These are phyloP conservation scores for Daldinia childiae DNA, from an alignment of 495 filamentous ascomycete species.

Conservation along the genomic window DNA sequence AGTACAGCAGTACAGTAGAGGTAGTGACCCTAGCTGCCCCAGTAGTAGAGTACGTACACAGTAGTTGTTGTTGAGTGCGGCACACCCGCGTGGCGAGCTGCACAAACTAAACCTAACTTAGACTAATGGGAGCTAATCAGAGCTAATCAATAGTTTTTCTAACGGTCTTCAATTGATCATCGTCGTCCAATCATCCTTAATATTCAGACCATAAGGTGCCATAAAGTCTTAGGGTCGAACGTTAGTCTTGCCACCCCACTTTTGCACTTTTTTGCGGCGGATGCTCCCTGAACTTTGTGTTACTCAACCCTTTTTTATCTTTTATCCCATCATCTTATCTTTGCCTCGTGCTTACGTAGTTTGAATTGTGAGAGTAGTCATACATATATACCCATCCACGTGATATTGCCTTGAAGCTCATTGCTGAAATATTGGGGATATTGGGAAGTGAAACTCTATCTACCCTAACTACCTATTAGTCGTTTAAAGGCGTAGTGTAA, in stretches of 20 bases:
- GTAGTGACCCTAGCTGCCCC: too few relatives aligned
- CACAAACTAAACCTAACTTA: conserved; percentile 19
- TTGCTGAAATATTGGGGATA: too few relatives aligned
- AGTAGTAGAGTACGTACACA: neutral
- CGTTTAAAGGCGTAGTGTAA: too few relatives aligned
- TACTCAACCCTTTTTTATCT: neutral
- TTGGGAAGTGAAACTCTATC: too few relatives aligned
- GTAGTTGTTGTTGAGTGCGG: conserved; percentile 10
- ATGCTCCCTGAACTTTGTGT: conserved; percentile 24
- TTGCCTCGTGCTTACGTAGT: neutral
- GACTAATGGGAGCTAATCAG: conserved; percentile 17
- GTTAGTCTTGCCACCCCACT: conserved; percentile 37
- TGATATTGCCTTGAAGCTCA: conserved; percentile 6
- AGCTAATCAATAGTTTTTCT: conserved; percentile 11
- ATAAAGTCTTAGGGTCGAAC: conserved; percentile 20
- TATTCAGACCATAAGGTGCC: conserved; percentile 9
- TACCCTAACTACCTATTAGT: neutral
- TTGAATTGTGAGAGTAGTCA: neutral
- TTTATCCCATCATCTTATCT: too few relatives aligned
- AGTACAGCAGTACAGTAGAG: too few relatives aligned
- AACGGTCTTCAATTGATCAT: conserved; percentile 29
- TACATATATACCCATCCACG: conserved; percentile 25
- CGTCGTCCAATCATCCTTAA: conserved; percentile 33
- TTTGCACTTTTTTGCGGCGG: conserved; percentile 7
- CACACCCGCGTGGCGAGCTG: neutral